Percentiles rank a stretch among this genome's conserved stretches.
phyloP scores from a whole-genome alignment of 805 yeast genomes.

The Lipomyces orientalis region DNA sequence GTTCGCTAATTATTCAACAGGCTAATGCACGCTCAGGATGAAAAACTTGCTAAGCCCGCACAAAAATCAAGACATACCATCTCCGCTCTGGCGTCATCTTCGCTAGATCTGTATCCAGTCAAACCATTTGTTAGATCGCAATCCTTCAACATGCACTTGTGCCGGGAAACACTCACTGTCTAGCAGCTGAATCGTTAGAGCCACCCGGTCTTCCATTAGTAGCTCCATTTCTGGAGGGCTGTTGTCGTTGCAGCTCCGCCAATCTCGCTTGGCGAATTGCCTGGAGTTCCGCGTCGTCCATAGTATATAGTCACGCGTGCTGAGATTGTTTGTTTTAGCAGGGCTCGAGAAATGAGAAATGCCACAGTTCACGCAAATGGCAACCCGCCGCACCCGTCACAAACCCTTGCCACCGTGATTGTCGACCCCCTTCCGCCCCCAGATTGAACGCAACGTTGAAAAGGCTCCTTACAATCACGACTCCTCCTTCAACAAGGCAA shows the following conservation, averaged over 20 bases:
- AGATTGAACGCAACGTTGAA: neutral
- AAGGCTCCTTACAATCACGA: neutral
- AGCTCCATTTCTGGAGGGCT: slow-evolving; percentile 30
- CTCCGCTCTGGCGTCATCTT: slow-evolving; percentile 33
- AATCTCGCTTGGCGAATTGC: slow-evolving; percentile 94
- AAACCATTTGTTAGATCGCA: neutral
- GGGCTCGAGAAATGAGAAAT: no score
- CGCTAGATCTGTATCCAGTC: slow-evolving; percentile 13
- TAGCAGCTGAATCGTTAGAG: slow-evolving; percentile 10
- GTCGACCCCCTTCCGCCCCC: neutral
- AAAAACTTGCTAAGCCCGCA: neutral
- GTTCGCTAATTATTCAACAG: neutral
- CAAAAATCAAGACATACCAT: slow-evolving; percentile 21
- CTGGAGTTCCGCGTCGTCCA: slow-evolving; percentile 87
- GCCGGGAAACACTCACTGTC: slow-evolving; percentile 8
- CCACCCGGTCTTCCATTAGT: slow-evolving; percentile 16
- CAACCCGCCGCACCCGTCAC: neutral
- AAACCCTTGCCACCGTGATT: neutral
- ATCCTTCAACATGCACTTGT: neutral
- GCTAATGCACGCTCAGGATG: neutral
- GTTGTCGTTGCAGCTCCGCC: slow-evolving; percentile 71
- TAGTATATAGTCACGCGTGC: slow-evolving; percentile 40
- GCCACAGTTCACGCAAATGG: neutral
- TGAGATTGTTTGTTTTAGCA: neutral
- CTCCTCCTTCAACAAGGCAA: neutral